phyloP scores from a whole-genome alignment of 2,329 filamentous ascomycete genomes.

The Cordyceps fumosorosea region DNA sequence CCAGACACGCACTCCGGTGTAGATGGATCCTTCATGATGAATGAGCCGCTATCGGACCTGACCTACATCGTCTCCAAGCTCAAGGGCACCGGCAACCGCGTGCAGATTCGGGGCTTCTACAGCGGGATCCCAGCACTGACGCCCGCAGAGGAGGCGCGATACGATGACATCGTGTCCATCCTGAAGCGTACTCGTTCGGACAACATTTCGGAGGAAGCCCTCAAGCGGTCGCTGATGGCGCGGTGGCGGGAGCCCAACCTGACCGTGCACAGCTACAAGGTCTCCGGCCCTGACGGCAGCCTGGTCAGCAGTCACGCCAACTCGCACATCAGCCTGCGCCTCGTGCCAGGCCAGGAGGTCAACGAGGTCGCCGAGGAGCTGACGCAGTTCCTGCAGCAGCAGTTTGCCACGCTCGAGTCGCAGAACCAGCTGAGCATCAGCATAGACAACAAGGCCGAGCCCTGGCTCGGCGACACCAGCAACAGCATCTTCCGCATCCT shows the following conservation, averaged over 20 bases:
- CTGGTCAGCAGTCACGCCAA: slow-evolving; percentile 87
- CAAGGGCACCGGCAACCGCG: slow-evolving; percentile 71
- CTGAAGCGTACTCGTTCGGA: slow-evolving; percentile 65
- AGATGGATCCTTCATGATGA: slow-evolving; percentile 84
- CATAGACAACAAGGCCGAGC: slow-evolving; percentile 90
- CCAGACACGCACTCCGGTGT: slow-evolving; percentile 94
- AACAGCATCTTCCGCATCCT: slow-evolving; percentile 89
- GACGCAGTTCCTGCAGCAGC: slow-evolving; percentile 57
- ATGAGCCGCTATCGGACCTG: slow-evolving; percentile 88
- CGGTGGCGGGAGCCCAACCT: slow-evolving; percentile 93
- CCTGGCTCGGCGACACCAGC: slow-evolving; percentile 87
- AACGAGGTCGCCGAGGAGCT: slow-evolving; percentile 66
- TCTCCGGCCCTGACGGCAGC: slow-evolving; percentile 84
- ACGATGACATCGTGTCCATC: slow-evolving; percentile 75
- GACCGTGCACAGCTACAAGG: slow-evolving; percentile 88
- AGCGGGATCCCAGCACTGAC: slow-evolving; percentile 73
- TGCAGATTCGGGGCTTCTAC: slow-evolving; percentile 85
- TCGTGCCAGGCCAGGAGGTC: slow-evolving; percentile 90
- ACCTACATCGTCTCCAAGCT: slow-evolving; percentile 76
- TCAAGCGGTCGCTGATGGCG: slow-evolving; percentile 82
- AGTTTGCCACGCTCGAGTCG: slow-evolving; percentile 70
- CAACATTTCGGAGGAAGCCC: slow-evolving; percentile 51
- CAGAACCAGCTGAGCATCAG: slow-evolving; percentile 74
- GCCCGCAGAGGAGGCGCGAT: slow-evolving; percentile 68
- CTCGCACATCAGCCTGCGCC: slow-evolving; percentile 79